Evolutionary conservation across 805 yeast species (phyloP).

Genomic region (Yamadazyma philogaea): DNA sequence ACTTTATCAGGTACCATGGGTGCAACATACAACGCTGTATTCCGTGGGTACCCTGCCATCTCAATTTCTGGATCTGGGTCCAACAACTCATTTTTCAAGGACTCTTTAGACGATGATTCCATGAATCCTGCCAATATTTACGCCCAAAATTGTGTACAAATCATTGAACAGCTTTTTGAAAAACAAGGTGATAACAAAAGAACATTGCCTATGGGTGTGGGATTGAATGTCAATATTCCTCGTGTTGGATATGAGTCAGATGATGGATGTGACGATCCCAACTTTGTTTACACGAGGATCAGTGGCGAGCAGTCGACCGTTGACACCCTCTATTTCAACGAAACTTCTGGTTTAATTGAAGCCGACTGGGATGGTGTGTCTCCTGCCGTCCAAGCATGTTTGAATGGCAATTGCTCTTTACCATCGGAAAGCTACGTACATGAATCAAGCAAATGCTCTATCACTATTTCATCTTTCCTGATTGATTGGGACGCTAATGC

Average conservation of each 20-base stretch:
- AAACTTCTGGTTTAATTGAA: conserved; percentile 29
- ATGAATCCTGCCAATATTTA: conserved; percentile 43
- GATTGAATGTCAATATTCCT: conserved; percentile 50
- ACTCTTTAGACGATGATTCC: conserved; percentile 41
- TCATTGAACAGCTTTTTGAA: conserved; percentile 37
- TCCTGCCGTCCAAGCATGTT: conserved; percentile 26
- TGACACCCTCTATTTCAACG: conserved; percentile 36
- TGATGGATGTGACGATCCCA: conserved; percentile 43
- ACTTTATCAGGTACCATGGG: conserved; percentile 53
- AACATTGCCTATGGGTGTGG: conserved; percentile 43
- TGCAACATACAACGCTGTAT: conserved; percentile 45
- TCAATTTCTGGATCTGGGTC: conserved; percentile 50
- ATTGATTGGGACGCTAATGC: conserved; percentile 44
- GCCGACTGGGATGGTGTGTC: conserved; percentile 11
- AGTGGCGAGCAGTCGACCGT: conserved; percentile 39
- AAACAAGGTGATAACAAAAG: conserved; percentile 35
- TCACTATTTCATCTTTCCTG: conserved; percentile 46
- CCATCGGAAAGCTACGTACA: conserved; percentile 40
- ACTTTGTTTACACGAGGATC: conserved; percentile 44
- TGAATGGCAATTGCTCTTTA: conserved; percentile 42
- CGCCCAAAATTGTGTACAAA: conserved; percentile 37
- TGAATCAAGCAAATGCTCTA: conserved; percentile 34
- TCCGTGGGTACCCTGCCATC: conserved; percentile 48
- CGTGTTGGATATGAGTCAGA: conserved; percentile 32
- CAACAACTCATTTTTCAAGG: conserved; percentile 50